Base-by-base conservation (phyloP, 352 stramenopile genomes). In the Phytophthora constricta region DNA sequence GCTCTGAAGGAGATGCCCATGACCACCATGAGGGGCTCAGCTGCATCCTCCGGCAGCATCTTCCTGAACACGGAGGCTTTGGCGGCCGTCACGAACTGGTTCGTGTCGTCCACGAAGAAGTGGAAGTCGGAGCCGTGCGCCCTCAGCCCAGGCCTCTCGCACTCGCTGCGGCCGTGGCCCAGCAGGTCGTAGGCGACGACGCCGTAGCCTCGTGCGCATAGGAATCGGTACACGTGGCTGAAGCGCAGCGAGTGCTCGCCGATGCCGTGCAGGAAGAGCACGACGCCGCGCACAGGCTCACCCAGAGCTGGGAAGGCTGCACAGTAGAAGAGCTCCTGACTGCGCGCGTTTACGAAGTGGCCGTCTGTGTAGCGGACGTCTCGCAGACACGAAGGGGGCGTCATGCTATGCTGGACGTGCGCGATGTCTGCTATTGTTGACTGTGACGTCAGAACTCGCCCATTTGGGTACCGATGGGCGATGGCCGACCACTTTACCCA, bases 71-170 rank as follows among this genome's bases (percentile, higher is more conserved):
- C 56, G 0, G 56, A 48, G 20, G 62, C 41, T 57, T 86, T 86
- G 39, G 76, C 79, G 26, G 71, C 51, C 34, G 71, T 75, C 46
- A 89, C 34, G 41, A 91, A 85, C 20, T 74, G 52, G 72, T 92
- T 89, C 10, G 80, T 88, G 70, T 92, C 82, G 70, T 92, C 78
- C 41, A 92, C 76, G 50, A 92, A 86, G 67, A 80, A 74, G 33
- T 71, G 58, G 52, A 92, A 90, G 17, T 72, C 46, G n/a, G 85
- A 80, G 57, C 69, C 71, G 62, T 89, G 77, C 16, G 65, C 82
- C 1, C 78, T 73, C 50, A 86, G 28, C 0, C 50, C 45, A 3
- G 52, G 51, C 33, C 56, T 50, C 34, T 87, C 80, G 58, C 69
- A 72, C 33, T 89, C 79, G 68, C 84, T 91, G 13, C 69, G 58